Evolutionary conservation across 1,284 basidiomycete species (phyloP), one percentile per base, ranked within the genome.

Genomic region (Athelia psychrophila): DNA sequence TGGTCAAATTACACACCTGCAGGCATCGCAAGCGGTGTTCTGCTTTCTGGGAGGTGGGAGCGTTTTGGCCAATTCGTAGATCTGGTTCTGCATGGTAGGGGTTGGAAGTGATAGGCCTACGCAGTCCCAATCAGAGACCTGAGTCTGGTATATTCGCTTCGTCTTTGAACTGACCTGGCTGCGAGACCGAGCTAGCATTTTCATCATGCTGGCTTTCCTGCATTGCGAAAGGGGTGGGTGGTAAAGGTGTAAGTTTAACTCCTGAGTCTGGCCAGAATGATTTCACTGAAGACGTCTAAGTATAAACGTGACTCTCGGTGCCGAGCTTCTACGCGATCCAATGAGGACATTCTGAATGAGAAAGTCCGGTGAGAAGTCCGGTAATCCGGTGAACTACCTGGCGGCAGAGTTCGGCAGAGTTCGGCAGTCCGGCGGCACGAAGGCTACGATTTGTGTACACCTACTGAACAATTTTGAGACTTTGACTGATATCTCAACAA

Each of bases 11-110:
- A 30, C 71, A 48, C 13, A 85, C 86, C 86, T 84, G 79, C 91
- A 94, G 49, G 88, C 88, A 73, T 95, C 92, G 67, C 92, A 95
- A 22, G 92, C 91, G 20, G 91, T 91, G 65, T 95, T 95, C 72
- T 95, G 91, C 65, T 92, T 93, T 52, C 88, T 75, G 2, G 89
- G 86, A 18, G 87, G 85, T 2, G 88, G 85, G 0, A 88, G 76
- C 0, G 83, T 80, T 72, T 87, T 88, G 49, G 85, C 83, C 36
- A 87, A 78, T 60, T 89, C 87, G 61, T 88, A 83, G 48, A 88
- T 84, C 67, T 88, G 84, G 61, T 82, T 85, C 72, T 90, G 88
- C 63, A 87, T 78, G 45, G 80, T 76, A 51, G 77, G 79, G 9
- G 77, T 79, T 32, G 85, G 79, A 48, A 87, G 74, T 51, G 77